Percentiles rank a stretch among this genome's conserved stretches.
Conservation (phyloP, 1,284 basidiomycete genomes). For the Rhodofomes roseus region DNA sequence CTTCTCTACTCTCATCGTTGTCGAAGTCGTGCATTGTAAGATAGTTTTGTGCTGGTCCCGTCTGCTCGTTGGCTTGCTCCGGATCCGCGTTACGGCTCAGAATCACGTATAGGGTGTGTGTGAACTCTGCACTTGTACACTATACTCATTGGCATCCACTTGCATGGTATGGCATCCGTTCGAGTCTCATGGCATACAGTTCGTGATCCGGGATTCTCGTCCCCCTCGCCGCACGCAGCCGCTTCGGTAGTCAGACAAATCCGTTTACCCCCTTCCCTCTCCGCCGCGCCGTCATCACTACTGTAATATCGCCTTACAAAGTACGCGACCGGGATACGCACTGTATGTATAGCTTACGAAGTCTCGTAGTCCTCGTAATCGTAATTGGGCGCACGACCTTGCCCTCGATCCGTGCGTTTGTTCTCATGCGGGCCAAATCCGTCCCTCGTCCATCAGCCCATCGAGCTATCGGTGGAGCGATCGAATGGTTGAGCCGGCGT, state of each 20-base stretch:
- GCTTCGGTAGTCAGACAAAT: background rate
- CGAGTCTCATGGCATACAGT: background rate
- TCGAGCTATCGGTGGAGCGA: background rate
- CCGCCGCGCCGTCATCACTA: background rate
- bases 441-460: background rate
- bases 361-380: background rate
- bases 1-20: background rate
- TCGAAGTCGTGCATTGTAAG: background rate
- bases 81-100: background rate
- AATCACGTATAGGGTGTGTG: background rate
- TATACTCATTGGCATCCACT: background rate
- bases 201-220: too few species aligned
- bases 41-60: background rate
- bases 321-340: background rate
- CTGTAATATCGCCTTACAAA: background rate
- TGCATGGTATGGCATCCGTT: background rate
- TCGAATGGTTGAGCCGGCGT: background rate
- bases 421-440: background rate
- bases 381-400: background rate
- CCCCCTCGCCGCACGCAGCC: background rate
- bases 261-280: background rate
- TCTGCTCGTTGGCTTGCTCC: background rate
- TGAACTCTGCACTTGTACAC: conserved; percentile 1
- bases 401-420: background rate
- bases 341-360: background rate